Percentiles rank a stretch among this genome's conserved stretches.
These are phyloP conservation scores for Mortierella sp. DNA, from an alignment of 371 early-diverging fungal species.

Conservation along the genomic window DNA sequence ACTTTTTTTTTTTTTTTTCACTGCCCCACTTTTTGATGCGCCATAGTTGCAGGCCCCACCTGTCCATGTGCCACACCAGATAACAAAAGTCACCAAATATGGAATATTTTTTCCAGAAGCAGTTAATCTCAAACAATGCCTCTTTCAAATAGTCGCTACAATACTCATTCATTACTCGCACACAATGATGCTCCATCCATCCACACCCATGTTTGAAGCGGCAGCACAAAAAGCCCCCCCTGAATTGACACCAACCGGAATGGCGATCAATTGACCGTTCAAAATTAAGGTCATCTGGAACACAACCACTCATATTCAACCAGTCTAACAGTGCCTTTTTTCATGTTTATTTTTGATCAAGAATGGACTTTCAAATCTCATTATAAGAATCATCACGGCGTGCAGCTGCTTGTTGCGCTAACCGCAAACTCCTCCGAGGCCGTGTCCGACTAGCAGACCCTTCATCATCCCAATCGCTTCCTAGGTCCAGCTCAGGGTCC, in stretches of 20 bases:
- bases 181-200: too few relatives aligned
- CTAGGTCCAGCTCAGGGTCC: constrained; percentile 17
- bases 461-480: constrained; percentile 20
- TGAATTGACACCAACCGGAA: neutral
- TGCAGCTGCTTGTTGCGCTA: constrained; percentile 15
- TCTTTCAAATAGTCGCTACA: neutral
- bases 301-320: neutral
- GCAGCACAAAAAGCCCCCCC: neutral
- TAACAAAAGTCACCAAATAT: neutral
- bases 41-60: neutral
- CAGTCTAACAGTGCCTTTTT: neutral
- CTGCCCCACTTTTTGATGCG: neutral
- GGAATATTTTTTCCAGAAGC: neutral
- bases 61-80: neutral
- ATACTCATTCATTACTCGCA: neutral
- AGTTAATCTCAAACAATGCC: neutral
- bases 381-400: neutral
- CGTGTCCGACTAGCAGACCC: constrained; percentile 38
- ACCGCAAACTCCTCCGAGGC: constrained; percentile 23
- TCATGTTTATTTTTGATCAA: neutral
- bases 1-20: neutral
- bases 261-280: neutral
- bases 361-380: neutral
- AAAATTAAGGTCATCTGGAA: constrained; percentile 6
- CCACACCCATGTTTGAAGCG: too few relatives aligned